Base-by-base conservation (phyloP, 345 rosid genomes). In the Pistacia integerrima region DNA sequence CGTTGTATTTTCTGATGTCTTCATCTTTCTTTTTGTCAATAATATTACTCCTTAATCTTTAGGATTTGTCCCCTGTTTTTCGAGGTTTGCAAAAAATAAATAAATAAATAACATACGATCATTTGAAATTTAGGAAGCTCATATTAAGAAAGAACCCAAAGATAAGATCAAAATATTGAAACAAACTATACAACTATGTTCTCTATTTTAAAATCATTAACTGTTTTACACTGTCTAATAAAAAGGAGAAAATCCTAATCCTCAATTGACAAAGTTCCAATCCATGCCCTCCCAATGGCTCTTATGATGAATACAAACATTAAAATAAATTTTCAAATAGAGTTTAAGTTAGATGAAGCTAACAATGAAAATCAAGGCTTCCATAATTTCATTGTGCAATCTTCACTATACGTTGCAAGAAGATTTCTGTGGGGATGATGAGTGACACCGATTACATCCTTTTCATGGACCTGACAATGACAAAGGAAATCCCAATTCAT, bases 381-480 rank as follows among this genome's bases (percentile, higher is more conserved):
- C 98, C 98, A 94, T 51, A 92, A 62, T 69, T 91, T 91, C 98
- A 94, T 85, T 10, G 90, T 89, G 84, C 89, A 66, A 79, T 90
- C 98, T 82, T 87, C 95, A 52, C 91, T 57, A 67, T 88, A 89
- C 3, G 96, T 89, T 4, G 97, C 92, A n/a, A 92, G 80, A 17
- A 94, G 94, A 76, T 94, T 94, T 83, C 97, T 83, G 77, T 94
- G 98, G 54, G 97, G 97, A 83, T 92, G 97, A 74, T 89, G 94
- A 30, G 94, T 83, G 11, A 89, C 84, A 6, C 97, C 95, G 4
- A 86, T 93, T 61, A 85, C 98, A 80, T 93, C 97, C 85, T 93
- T 93, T 69, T 96, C 98, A 76, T 96, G 99, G 44, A 93, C 97
- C 98, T 93, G 88, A 49, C 84, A 58, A 8, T 48, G 14, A 65